Base-by-base conservation (phyloP, 768 basidiomycete species). In the Lactifluus piperatus region DNA sequence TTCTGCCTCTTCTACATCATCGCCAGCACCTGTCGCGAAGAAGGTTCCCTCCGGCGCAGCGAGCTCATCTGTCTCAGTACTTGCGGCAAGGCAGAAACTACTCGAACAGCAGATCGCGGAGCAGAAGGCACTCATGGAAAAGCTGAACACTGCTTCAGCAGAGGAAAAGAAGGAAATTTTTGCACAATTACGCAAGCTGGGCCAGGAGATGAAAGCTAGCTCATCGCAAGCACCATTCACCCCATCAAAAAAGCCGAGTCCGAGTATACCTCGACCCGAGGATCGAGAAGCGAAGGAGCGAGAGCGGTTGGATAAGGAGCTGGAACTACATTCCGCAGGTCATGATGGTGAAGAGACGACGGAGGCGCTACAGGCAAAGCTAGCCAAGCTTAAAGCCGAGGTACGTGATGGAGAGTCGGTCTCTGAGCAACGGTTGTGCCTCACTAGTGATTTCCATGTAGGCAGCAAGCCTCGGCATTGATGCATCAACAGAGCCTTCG, bases 91-190 rank as follows among this genome's bases (percentile, higher is more conserved):
- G 69, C 87, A 89, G 67, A 81, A 85, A 60, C 75, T 85, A 39
- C 72, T 91, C 22, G 88, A 92, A 64, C 81, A 86, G 68, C 87
- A 88, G 66, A 92, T 97, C 58, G 78, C 84, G 0, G 91, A 94
- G 72, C 94, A 95, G 73, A 95, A 94, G 71, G 76, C 82, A 1
- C 75, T 97, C 57, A 87, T 97, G 83, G 78, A 78, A 7, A 80
- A 81, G 34, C 72, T 95, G 14, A 71, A 76, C 26, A 79, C 80
- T 5, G 83, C 86, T 8, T 78, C 83, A 10, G 67, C 78, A 0
- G 81, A 86, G 55, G 87, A 88, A 73, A 94, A 89, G 75, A 86
- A 90, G 71, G 76, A 75, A 41, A 84, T 95, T 51, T 84, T 94
- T 81, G 76, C 77, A 1, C 79, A 84, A 57, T 69, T 95, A 55